Conservation (phyloP, 2,329 filamentous ascomycete species). For the Hyphodiscus sp. region DNA sequence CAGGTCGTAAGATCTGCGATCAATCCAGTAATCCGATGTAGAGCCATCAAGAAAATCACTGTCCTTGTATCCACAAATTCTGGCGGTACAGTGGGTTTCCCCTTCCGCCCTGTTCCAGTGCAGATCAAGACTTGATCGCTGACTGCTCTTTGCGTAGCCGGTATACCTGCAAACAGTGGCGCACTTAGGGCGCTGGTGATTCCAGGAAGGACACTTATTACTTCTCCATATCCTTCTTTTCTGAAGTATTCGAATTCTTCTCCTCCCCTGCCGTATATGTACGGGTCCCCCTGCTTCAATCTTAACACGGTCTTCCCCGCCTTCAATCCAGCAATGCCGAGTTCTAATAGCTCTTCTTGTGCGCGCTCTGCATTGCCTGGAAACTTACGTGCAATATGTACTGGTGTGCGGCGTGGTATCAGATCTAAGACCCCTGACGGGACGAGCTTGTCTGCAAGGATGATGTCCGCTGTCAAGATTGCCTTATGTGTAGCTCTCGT, state of each 20-base stretch:
- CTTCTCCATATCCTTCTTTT: slow-evolving; percentile 58
- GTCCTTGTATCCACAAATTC: slow-evolving; percentile 71
- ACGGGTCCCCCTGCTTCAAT: slow-evolving; percentile 94
- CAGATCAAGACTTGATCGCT: slow-evolving; percentile 94
- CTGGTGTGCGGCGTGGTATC: slow-evolving; percentile 79
- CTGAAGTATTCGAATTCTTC: slow-evolving; percentile 88
- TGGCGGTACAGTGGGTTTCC: slow-evolving; percentile 73
- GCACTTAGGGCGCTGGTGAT: slow-evolving; percentile 85
- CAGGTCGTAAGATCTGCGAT: slow-evolving; percentile 59
- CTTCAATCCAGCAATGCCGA: slow-evolving; percentile 64
- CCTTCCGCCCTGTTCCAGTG: slow-evolving; percentile 91
- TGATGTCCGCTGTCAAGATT: slow-evolving; percentile 67
- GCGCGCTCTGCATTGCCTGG: slow-evolving; percentile 93
- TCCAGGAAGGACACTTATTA: slow-evolving; percentile 70
- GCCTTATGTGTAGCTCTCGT: slow-evolving; percentile 76
- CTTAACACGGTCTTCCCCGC: slow-evolving; percentile 76
- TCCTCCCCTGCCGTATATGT: slow-evolving; percentile 89
- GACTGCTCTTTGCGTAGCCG: slow-evolving; percentile 80
- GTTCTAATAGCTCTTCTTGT: slow-evolving; percentile 78
- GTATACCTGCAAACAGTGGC: slow-evolving; percentile 81
- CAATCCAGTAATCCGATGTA: slow-evolving; percentile 75
- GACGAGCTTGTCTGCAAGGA: slow-evolving; percentile 81
- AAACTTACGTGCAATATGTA: slow-evolving; percentile 94
- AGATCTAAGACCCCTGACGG: slow-evolving; percentile 80
- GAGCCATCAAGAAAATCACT: slow-evolving; percentile 89